Evolutionary conservation across 345 rosid species (phyloP), one percentile per base, ranked within the genome.

Genomic region (Eucalyptus caleyi): DNA sequence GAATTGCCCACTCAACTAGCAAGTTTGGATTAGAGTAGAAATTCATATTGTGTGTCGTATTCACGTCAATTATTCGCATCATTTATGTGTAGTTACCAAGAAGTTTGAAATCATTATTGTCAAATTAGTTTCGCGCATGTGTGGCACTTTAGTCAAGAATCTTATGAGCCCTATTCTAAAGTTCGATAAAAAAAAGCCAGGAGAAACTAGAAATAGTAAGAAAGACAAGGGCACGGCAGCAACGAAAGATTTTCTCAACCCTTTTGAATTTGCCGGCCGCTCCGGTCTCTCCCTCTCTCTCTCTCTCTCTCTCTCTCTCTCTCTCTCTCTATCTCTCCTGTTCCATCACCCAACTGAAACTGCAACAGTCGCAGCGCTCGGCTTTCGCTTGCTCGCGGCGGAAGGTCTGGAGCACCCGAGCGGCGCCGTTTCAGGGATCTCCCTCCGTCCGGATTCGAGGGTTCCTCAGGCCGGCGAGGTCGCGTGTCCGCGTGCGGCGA

Each of bases 1-100:
- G 6, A 21, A 11, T 1, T 3, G 4, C 27, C 2, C 1, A 5
- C 85, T 21, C 0, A 9, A 40, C 6, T 6, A 2, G 8, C 16
- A 77, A 77, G 9, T 40, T 72, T 34, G 82, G 7, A 72, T 34
- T 32, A 67, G 2, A 34, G 14, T 34, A 9, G 23, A 9, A 72
- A 18, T 72, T 77, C 85, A 40, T 23, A 6, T 21, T 11, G 9
- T 24, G 24, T 6, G 8, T 37, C 0, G 1, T 77, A 40, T 77
- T 40, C 1, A 1, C 13, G 7, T 77, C 1, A 1, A 40, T 21
- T 77, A 77, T 4, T 77, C 2, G 0, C 3, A 42, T 77, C 3
- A 34, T 47, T 86, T 86, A 51, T n/a, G 56, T 86, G 59, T 30
- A 16, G 59, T 86, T 32, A 26, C 5, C 51, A 2, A 47, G 13